Evolutionary conservation across 192 early-diverging fungal genomes (phyloP), one percentile per base, ranked within the genome.

Genomic region (Coemansia sp.): DNA sequence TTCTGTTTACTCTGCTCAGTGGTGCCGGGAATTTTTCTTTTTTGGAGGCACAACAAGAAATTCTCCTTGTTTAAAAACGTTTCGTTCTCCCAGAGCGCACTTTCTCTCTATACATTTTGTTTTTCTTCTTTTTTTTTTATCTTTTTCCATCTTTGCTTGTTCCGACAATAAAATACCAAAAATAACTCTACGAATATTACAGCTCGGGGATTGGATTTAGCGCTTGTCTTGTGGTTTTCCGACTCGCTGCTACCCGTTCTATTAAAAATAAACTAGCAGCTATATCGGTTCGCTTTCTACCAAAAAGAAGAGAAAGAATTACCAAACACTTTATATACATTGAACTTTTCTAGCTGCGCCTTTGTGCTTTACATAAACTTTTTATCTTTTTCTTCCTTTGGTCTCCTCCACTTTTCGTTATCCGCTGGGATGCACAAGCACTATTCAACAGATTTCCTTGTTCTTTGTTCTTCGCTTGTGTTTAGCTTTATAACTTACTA

Each of bases 361-460:
- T 52, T 52, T 52, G 22, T 25, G 23, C 49, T 52, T 52, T 52
- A 52, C 25, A 52, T 25, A 52, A 22, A 29, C 29, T 29, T 29
- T 29, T 29, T n/a, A n/a, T n/a, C n/a, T 29, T 25, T 1, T 52
- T 3, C 14, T 22, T 25, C 23, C 22, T 9, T 19, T 48, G 15
- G 19, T 5, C 14, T 14, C 10, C 5, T 25, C 23, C 22, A 14
- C 29, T 29, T 23, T 52, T 23, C 23, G 10, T 23, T 50, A 22
- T 52, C 22, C 49, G 49, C 23, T 52, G 23, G 13, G 23, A 25
- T 25, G 23, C 9, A 25, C 20, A 1, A 22, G 22, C 13, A 52
- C 49, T 52, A 52, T 52, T 52, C 49, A 52, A 11, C 49, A 52
- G 20, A 52, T 25, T 25, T 25, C 23, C 42, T 45, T 45, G 42